A percentile compares a stretch with the other conserved stretches of the same genome.
phyloP scores from a whole-genome alignment of 108 stramenopile genomes.

The Tribonema minus region DNA sequence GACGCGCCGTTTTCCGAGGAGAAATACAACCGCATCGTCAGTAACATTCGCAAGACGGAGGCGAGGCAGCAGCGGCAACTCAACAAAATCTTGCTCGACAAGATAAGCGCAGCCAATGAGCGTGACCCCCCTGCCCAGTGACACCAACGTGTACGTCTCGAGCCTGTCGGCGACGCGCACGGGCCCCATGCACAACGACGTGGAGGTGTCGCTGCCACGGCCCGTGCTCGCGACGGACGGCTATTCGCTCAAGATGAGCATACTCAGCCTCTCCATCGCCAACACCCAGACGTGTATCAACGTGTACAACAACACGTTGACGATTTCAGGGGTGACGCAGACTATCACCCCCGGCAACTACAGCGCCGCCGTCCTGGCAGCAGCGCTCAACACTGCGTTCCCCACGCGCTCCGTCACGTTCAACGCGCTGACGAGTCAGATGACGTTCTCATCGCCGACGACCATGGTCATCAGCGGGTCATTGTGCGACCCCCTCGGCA shows the following conservation, averaged over 20 bases:
- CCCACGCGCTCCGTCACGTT: neutral
- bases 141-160: no score
- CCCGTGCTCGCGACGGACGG: neutral
- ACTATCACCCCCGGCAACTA: neutral
- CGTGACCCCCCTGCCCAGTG: no score
- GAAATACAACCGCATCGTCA: no score
- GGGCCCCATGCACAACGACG: no score
- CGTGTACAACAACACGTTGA: neutral
- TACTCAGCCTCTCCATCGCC: neutral
- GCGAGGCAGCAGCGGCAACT: no score
- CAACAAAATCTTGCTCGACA: no score
- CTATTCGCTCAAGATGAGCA: neutral
- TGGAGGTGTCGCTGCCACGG: neutral
- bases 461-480: neutral
- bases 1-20: no score
- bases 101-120: no score
- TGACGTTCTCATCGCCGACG: neutral
- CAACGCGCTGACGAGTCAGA: neutral
- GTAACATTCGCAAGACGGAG: no score
- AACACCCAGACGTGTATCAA: neutral
- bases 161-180: no score
- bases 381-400: neutral
- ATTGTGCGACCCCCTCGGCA: neutral
- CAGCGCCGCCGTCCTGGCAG: neutral
- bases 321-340: neutral